phyloP scores from a whole-genome alignment of 2,329 filamentous ascomycete species.

The Penicillium sp. region DNA sequence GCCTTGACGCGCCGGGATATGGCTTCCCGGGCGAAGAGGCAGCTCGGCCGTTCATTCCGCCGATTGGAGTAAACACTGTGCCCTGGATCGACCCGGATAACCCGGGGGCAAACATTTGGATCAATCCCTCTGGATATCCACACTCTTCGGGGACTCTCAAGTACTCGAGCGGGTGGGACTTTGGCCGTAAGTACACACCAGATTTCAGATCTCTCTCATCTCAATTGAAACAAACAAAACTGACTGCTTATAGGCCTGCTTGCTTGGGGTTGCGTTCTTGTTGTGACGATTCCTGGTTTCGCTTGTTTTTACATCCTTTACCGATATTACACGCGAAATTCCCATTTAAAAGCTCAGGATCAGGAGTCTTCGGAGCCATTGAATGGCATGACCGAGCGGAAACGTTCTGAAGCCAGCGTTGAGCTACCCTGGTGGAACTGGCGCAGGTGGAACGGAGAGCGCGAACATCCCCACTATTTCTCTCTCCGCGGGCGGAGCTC shows the following conservation, averaged over 20 bases:
- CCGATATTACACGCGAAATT: conserved; percentile 14
- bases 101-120: conserved; percentile 23
- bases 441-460: conserved; percentile 27
- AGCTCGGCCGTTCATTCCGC: conserved; percentile 31
- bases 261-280: conserved; percentile 8
- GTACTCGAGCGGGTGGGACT: conserved; percentile 4
- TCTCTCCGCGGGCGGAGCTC: conserved; percentile 28
- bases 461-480: conserved; percentile 25
- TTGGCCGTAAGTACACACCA: conserved; percentile 11
- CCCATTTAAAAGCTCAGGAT: conserved; percentile 7
- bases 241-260: conserved; percentile 9
- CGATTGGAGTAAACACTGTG: conserved; percentile 33
- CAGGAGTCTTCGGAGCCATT: conserved; percentile 20
- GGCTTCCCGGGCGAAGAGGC: conserved; percentile 33
- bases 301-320: conserved; percentile 12
- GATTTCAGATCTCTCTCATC: no score
- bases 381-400: conserved; percentile 20
- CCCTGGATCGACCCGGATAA: conserved; percentile 35
- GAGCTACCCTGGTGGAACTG: conserved; percentile 35
- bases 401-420: conserved; percentile 11
- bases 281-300: conserved; percentile 10
- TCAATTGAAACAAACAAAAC: neutral
- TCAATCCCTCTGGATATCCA: conserved; percentile 17
- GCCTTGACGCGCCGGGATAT: conserved; percentile 31
- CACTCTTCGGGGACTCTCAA: conserved; percentile 3